Base-by-base conservation (phyloP, 2,329 filamentous ascomycete species). In the Penicillium sp. region DNA sequence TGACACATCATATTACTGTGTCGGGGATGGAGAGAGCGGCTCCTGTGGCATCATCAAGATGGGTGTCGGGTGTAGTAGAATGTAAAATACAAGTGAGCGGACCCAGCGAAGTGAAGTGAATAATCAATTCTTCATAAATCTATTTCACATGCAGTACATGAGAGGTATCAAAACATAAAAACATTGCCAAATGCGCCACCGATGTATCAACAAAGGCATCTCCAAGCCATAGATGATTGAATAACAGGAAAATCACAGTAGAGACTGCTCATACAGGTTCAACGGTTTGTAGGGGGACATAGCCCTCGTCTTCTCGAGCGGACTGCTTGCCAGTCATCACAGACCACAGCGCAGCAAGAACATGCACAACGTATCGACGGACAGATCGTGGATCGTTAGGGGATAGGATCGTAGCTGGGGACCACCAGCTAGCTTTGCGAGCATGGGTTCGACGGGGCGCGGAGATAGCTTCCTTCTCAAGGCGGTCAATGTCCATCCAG, bases 401-500 rank as follows among this genome's bases (percentile, higher is more conserved):
- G 21, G 65, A 66, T 9, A 67, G 59, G 2, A 69, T 65, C 16
- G 63, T 65, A 37, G 69, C 66, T 49, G 71, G 67, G 13, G 60
- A 54, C 71, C 73, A 75, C 72, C 68, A 71, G 60, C 58, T 68
- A 51, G 62, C 63, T 50, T 63, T 63, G 25, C 60, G 57, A 26
- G 50, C 21, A 58, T 66, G 62, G 21, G 49, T 52, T 37, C 23
- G 55, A 55, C 29, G 52, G 54, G 50, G 48, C 48, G 47, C 42
- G 3, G 62, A 52, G 29, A 73, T 60, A 16, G 81, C 80, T 54
- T 84, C 84, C 63, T 83, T 82, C 64, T 89, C 86, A 31, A 89
- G 78, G 14, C 81, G 79, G 7, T 84, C 84, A 63, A 90, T 85
- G 46, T 91, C 85, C 90, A 98, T 93, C 92, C 92, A 98, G 29